Percentiles rank a stretch among this genome's conserved stretches.
Evolutionary conservation across 2,329 filamentous ascomycete species (phyloP).

Genomic region (Exserohilum turcica): DNA sequence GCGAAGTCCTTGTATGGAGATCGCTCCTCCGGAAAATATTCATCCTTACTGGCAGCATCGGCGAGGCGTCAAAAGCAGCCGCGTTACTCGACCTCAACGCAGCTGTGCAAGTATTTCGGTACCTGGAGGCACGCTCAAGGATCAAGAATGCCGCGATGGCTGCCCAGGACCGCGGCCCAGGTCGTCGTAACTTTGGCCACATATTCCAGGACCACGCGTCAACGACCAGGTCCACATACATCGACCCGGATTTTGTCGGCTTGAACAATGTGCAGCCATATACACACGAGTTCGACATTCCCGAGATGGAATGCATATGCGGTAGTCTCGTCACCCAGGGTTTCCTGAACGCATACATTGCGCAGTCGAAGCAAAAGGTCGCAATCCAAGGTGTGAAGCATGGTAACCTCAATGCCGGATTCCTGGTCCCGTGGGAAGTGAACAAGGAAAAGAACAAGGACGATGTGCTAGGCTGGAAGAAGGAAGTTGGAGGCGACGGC

Average conservation of each 20-base stretch:
- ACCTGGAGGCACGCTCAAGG: conserved; percentile 63
- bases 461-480: conserved; percentile 78
- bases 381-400: conserved; percentile 77
- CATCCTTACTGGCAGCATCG: conserved; percentile 75
- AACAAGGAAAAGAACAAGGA: conserved; percentile 66
- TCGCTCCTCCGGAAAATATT: conserved; percentile 79
- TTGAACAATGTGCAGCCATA: conserved; percentile 37
- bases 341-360: conserved; percentile 81
- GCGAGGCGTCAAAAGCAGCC: conserved; percentile 53
- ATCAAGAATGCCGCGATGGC: conserved; percentile 35
- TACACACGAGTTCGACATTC: conserved; percentile 55
- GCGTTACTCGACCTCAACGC: conserved; percentile 76
- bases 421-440: conserved; percentile 74
- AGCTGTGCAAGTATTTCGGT: conserved; percentile 66
- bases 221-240: conserved; percentile 45
- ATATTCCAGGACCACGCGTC: conserved; percentile 58
- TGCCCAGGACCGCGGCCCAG: conserved; percentile 36
- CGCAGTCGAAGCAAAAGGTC: conserved; percentile 75
- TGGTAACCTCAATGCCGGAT: conserved; percentile 69
- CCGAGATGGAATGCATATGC: conserved; percentile 77
- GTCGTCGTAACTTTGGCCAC: conserved; percentile 49
- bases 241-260: conserved; percentile 55
- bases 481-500: conserved; percentile 31
- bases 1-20: conserved; percentile 83
- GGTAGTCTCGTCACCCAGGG: conserved; percentile 79